These are phyloP conservation scores for Carex scoparia DNA, from an alignment of 176 grass and related monocot genomes.

Conservation along the genomic window DNA sequence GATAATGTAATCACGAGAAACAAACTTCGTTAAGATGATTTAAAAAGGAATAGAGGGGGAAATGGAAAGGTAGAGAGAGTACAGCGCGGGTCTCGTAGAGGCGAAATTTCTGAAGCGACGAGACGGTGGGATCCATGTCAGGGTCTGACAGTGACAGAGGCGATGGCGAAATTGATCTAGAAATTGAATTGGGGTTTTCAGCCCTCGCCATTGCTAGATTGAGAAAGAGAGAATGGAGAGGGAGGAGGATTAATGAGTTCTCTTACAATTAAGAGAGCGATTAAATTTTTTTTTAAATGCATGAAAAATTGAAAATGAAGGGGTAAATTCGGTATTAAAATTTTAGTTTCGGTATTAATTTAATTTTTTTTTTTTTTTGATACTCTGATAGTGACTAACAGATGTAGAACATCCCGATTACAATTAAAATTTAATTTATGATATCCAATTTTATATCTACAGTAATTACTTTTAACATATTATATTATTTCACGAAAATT, in stretches of 20 bases:
- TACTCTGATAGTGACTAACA: too few species aligned
- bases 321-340: too few species aligned
- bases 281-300: too few species aligned
- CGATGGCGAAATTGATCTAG: slow-evolving; percentile 1
- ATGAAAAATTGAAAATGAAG: too few species aligned
- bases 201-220: slow-evolving; percentile 38
- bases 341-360: too few species aligned
- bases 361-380: too few species aligned
- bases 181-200: slow-evolving; percentile 35
- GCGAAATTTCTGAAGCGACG: slow-evolving; percentile 80
- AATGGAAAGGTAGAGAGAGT: background rate
- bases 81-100: slow-evolving; percentile 93
- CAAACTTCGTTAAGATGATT: background rate
- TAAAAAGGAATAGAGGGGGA: background rate
- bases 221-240: background rate
- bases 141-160: slow-evolving; percentile 33
- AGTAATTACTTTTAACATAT: too few species aligned
- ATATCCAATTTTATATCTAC: too few species aligned
- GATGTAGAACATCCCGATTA: too few species aligned
- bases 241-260: background rate
- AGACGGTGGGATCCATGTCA: slow-evolving; percentile 34
- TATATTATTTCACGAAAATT: too few species aligned
- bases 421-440: too few species aligned
- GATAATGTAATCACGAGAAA: background rate
- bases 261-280: too few species aligned